These are phyloP conservation scores for Powellomyces hirtus DNA, from an alignment of 192 early-diverging fungal species.

Conservation along the genomic window DNA sequence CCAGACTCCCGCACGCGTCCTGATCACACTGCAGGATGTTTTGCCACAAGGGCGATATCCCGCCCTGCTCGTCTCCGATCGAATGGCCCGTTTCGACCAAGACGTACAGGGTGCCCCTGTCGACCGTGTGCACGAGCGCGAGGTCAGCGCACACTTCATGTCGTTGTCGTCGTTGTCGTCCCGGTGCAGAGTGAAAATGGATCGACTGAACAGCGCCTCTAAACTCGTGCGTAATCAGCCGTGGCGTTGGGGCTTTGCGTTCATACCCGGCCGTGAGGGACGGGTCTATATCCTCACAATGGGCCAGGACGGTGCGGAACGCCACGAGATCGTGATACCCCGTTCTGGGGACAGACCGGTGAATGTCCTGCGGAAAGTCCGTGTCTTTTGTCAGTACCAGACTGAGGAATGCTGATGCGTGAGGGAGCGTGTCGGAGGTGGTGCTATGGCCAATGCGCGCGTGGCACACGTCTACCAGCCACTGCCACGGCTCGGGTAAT, in stretches of 20 bases:
- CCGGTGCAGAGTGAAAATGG: not conserved
- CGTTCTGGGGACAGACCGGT: too few species aligned
- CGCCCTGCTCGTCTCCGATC: conserved; percentile 3
- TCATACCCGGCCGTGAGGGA: not conserved
- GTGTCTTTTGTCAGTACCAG: too few species aligned
- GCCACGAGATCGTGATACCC: not conserved
- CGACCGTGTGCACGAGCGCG: conserved; percentile 10
- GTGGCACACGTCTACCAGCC: too few species aligned
- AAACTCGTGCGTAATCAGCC: not conserved
- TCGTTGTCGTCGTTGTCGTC: too few species aligned
- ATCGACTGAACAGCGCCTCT: conserved; percentile 14
- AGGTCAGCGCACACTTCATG: not conserved
- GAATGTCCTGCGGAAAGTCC: too few species aligned
- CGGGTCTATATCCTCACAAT: not conserved
- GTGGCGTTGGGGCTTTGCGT: not conserved
- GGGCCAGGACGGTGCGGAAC: not conserved
- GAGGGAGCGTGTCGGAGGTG: too few species aligned
- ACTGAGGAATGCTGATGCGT: too few species aligned
- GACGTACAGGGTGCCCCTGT: conserved; percentile 3
- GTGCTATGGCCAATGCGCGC: too few species aligned
- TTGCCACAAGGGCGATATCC: conserved; percentile 11
- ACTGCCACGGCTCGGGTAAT: too few species aligned
- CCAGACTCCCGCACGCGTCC: too few species aligned
- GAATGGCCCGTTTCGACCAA: conserved; percentile 1
- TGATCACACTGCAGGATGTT: not conserved